Evolutionary conservation across 805 yeast species (phyloP).

Genomic region (Lachancea mirantina): DNA sequence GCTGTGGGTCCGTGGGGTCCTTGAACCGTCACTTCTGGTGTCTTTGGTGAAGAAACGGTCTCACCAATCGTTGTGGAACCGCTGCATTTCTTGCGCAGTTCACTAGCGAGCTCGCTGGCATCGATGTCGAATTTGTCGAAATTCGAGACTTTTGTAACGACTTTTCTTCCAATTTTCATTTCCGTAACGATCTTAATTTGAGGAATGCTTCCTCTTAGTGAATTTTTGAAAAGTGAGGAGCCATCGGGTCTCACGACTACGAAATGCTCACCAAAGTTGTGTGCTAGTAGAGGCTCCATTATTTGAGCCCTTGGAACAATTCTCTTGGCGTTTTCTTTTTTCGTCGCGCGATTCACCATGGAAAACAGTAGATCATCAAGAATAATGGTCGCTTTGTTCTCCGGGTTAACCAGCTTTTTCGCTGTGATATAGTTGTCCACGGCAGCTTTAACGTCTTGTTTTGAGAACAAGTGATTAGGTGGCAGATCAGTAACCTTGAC

Average conservation of each 20-base stretch:
- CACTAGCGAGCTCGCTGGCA: conserved; percentile 57
- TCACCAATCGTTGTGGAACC: conserved; percentile 77
- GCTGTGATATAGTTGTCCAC: conserved; percentile 50
- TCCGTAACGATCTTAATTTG: conserved; percentile 60
- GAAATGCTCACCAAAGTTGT: conserved; percentile 44
- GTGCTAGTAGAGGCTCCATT: conserved; percentile 36
- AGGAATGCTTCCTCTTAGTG: conserved; percentile 63
- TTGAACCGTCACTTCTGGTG: conserved; percentile 74
- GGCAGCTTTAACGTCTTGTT: conserved; percentile 46
- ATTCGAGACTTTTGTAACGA: conserved; percentile 64
- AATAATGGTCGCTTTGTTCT: conserved; percentile 46
- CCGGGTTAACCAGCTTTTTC: conserved; percentile 43
- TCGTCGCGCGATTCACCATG: conserved; percentile 21
- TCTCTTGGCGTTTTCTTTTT: conserved; percentile 31
- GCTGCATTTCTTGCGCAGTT: conserved; percentile 72
- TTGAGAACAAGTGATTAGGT: conserved; percentile 38
- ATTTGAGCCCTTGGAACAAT: conserved; percentile 39
- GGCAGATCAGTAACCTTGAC: conserved; percentile 38
- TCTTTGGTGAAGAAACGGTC: conserved; percentile 42
- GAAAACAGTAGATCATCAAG: conserved; percentile 49
- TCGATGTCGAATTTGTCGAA: conserved; percentile 62
- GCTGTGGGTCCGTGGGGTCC: conserved; percentile 75
- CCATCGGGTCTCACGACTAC: conserved; percentile 35
- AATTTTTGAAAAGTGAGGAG: conserved; percentile 38
- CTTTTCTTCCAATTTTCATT: conserved; percentile 72